A percentile compares a stretch with the other conserved stretches of the same genome.
These are phyloP conservation scores for Ophiostoma pallidulum DNA, from an alignment of 2,329 filamentous ascomycete species.

Conservation along the genomic window DNA sequence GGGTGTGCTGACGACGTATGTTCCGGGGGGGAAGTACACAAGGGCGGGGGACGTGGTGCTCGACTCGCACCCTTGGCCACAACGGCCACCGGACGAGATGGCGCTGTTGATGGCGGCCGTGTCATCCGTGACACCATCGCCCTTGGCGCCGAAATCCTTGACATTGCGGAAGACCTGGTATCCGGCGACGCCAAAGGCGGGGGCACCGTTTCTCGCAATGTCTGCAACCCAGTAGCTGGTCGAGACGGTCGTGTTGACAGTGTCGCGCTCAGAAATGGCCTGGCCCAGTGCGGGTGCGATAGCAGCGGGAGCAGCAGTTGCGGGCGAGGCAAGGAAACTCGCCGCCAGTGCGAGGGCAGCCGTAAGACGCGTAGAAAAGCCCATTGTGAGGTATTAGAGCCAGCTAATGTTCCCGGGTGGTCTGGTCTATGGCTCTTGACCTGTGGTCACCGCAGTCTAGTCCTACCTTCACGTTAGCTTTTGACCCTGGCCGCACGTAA, in stretches of 20 bases:
- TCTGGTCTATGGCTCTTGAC: too few relatives aligned
- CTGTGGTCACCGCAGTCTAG: too few relatives aligned
- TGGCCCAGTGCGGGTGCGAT: slow-evolving; percentile 1
- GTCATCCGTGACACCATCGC: slow-evolving; percentile 65
- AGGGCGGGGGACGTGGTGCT: slow-evolving; percentile 74
- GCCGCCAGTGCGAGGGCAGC: slow-evolving; percentile 27
- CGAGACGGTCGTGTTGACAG: background rate
- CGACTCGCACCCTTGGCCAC: slow-evolving; percentile 73
- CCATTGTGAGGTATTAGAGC: slow-evolving; percentile 32
- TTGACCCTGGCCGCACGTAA: too few relatives aligned
- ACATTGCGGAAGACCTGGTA: slow-evolving; percentile 74
- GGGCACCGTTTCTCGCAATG: slow-evolving; percentile 59
- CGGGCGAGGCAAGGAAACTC: slow-evolving; percentile 10
- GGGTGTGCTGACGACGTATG: slow-evolving; percentile 70
- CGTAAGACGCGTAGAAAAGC: slow-evolving; percentile 33
- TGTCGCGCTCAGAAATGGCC: background rate
- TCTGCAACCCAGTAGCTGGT: slow-evolving; percentile 60
- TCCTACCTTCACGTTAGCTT: too few relatives aligned
- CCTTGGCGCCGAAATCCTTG: slow-evolving; percentile 63
- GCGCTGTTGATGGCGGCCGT: slow-evolving; percentile 81
- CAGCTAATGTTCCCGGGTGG: slow-evolving; percentile 14
- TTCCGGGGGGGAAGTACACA: slow-evolving; percentile 86
- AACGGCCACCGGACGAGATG: slow-evolving; percentile 68
- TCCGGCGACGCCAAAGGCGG: slow-evolving; percentile 48
- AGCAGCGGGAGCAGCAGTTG: slow-evolving; percentile 14